Base-by-base conservation (phyloP, 1,284 basidiomycete genomes). In the Butyriboletus appendiculatus region DNA sequence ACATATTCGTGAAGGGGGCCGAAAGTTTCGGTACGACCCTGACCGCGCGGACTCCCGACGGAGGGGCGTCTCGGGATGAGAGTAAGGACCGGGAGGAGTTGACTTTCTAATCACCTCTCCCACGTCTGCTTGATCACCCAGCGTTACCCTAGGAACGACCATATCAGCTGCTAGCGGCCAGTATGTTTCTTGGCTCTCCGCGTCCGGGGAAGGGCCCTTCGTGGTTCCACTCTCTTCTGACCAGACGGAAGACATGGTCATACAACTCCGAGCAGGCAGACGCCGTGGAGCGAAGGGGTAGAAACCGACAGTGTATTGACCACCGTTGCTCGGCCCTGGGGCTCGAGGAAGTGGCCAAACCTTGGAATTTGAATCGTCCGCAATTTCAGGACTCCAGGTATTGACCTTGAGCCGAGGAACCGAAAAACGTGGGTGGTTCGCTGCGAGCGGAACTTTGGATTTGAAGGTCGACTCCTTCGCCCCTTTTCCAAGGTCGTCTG, bases 141-240 rank as follows among this genome's bases (percentile, higher is more conserved):
- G n/a, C 8, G 14, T 39, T 42, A 40, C 16, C 24, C 43, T 44
- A 37, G 40, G 49, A 14, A 28, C 38, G 6, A 49, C 30, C 11
- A 53, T 20, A 10, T 51, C 32, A 18, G 40, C 35, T 26, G 50
- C 16, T 28, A 51, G n/a, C 5, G 47, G 46, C 38, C 30, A 39
- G 35, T 47, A 48, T 18, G 48, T 48, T 20, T 53, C 51, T n/a
- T 48, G 34, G 12, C 18, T 35, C 46, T 58, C 55, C 14, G 22
- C n/a, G 24, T 66, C 48, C 9, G 20, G 44, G 1, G 37, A 16
- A 18, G 44, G 50, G 45, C 33, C 50, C 16, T 45, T n/a, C 24
- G 51, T 51, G 39, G 55, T 37, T 20, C 55, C 58, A 26, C 57
- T 64, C 4, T 57, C 67, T 38, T 69, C 62, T 33, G 69, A 71